These are phyloP conservation scores for Lolium perenne DNA, from an alignment of 176 grass and related monocot species.

Conservation along the genomic window DNA sequence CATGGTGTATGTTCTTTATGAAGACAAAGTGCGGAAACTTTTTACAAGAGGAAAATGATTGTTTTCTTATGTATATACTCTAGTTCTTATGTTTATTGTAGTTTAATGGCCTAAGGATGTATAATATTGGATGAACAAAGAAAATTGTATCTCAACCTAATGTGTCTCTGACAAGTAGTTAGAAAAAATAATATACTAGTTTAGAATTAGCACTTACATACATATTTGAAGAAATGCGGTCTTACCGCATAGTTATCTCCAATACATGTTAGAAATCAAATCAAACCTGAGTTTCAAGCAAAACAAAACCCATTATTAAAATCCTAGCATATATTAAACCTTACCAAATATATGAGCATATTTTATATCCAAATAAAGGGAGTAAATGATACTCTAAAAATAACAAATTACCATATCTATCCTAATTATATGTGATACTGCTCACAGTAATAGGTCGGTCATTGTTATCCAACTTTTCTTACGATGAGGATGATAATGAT, in stretches of 20 bases:
- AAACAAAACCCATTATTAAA: neutral
- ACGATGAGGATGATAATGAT: neutral
- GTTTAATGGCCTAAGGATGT: neutral
- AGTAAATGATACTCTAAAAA: neutral
- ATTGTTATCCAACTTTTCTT: neutral
- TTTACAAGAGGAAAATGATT: neutral
- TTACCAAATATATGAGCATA: neutral
- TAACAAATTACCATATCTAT: neutral
- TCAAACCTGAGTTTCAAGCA: neutral
- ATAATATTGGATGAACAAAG: neutral
- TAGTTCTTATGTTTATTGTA: neutral
- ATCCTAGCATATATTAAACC: neutral
- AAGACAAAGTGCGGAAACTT: neutral
- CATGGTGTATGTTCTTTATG: neutral
- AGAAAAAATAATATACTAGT: neutral
- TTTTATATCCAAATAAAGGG: neutral
- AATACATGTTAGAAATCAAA: neutral
- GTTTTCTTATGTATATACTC: neutral
- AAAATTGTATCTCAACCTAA: neutral
- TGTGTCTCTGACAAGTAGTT: no score
- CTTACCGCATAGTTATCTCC: neutral
- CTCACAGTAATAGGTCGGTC: neutral
- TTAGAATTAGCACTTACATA: neutral
- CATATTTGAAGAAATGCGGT: neutral
- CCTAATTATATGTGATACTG: neutral